These are phyloP conservation scores for Pythium utonaiense DNA, from an alignment of 352 stramenopile species.

Conservation along the genomic window DNA sequence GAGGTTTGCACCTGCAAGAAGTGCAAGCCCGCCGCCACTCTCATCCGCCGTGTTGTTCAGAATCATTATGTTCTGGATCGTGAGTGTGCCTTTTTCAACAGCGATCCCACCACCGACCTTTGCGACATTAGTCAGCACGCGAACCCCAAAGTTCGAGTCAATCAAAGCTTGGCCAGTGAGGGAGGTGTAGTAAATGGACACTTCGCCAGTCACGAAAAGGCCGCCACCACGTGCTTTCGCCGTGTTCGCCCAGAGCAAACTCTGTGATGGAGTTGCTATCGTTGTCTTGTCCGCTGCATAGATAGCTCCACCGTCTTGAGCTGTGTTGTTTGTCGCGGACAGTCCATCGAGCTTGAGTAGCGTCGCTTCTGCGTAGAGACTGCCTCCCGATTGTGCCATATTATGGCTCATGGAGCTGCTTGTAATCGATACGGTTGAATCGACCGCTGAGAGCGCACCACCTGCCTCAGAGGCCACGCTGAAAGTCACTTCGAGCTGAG, in stretches of 20 bases:
- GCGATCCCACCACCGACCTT: constrained; percentile 32
- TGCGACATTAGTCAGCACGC: constrained; percentile 32
- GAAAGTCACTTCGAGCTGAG: constrained; percentile 11
- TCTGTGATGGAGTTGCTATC: neutral
- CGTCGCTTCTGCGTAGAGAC: constrained; percentile 9
- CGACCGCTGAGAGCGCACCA: constrained; percentile 29
- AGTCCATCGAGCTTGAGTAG: constrained; percentile 2
- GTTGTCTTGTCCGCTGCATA: constrained; percentile 1
- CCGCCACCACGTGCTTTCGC: constrained; percentile 13
- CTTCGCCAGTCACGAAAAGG: constrained; percentile 4
- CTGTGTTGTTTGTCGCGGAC: neutral
- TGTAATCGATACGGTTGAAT: constrained; percentile 26
- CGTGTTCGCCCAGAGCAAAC: constrained; percentile 1
- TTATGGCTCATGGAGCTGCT: constrained; percentile 4
- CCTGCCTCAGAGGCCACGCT: constrained; percentile 19
- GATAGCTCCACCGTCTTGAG: constrained; percentile 10
- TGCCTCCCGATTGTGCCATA: constrained; percentile 1
- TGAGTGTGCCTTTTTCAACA: constrained; percentile 19
- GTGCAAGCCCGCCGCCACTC: constrained; percentile 48
- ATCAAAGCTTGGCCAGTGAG: no score
- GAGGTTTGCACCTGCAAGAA: constrained; percentile 27
- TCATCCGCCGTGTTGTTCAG: constrained; percentile 27
- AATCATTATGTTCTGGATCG: constrained; percentile 15
- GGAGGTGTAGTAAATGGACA: neutral
- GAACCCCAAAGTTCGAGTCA: no score